phyloP scores from a whole-genome alignment of 2,329 filamentous ascomycete genomes.

The Daldinia sp. region DNA sequence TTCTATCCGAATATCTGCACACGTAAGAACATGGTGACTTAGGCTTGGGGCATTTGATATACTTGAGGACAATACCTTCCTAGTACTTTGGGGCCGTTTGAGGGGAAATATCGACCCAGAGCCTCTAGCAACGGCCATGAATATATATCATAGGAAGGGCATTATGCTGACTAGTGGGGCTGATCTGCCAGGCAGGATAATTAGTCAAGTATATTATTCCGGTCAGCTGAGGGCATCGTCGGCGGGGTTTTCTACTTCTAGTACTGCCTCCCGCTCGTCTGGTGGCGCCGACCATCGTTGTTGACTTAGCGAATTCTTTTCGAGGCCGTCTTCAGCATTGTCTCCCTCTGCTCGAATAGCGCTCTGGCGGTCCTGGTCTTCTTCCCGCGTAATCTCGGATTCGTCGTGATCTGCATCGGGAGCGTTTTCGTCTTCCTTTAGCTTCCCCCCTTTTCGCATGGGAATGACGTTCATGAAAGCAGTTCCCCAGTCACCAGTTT shows the following conservation, averaged over 20 bases:
- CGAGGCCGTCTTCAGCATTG: conserved; percentile 33
- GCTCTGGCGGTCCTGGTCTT: neutral
- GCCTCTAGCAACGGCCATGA: neutral
- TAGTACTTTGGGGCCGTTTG: neutral
- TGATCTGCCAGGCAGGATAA: neutral
- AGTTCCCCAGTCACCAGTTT: conserved; percentile 88
- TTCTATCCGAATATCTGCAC: neutral
- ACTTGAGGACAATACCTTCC: neutral
- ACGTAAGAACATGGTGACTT: neutral
- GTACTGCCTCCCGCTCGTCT: conserved; percentile 13
- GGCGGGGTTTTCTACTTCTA: neutral
- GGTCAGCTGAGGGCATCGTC: neutral
- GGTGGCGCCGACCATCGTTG: conserved; percentile 38
- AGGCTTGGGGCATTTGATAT: neutral
- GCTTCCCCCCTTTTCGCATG: conserved; percentile 81
- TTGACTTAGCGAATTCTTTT: conserved; percentile 37
- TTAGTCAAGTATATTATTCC: neutral
- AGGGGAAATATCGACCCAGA: neutral
- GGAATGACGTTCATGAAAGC: conserved; percentile 91
- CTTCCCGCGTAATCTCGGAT: neutral
- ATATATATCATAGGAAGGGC: neutral
- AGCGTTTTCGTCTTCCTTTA: conserved; percentile 57
- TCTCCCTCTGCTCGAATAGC: conserved; percentile 30
- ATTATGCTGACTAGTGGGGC: neutral
- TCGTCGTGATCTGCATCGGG: conserved; percentile 24